A percentile compares a stretch with the other conserved stretches of the same genome.
phyloP scores from a whole-genome alignment of 2,329 filamentous ascomycete species.

The Diplodia corticola region DNA sequence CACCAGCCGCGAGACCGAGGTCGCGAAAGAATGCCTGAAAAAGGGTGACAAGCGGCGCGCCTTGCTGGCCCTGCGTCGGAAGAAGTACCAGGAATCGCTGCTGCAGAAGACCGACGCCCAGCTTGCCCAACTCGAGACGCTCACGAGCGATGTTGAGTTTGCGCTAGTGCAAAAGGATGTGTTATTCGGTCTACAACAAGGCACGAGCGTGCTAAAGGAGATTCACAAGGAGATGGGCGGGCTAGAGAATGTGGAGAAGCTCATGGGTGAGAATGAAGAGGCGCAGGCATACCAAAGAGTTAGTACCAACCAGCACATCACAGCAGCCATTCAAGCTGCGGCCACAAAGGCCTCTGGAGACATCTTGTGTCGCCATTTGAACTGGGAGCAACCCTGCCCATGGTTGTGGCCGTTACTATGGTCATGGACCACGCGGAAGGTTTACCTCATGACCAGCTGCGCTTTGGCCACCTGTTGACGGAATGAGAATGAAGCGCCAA shows the following conservation, averaged over 20 bases:
- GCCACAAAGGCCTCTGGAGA: background rate
- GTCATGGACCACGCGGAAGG: background rate
- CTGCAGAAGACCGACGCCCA: slow-evolving; percentile 88
- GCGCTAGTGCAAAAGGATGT: slow-evolving; percentile 96
- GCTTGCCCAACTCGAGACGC: slow-evolving; percentile 86
- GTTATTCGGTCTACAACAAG: slow-evolving; percentile 86
- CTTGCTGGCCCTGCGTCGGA: slow-evolving; percentile 82
- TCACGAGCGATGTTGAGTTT: slow-evolving; percentile 90
- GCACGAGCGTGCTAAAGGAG: slow-evolving; percentile 82
- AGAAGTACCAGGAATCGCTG: slow-evolving; percentile 94
- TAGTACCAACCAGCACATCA: slow-evolving; percentile 30
- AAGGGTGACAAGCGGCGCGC: slow-evolving; percentile 78
- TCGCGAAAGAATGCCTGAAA: slow-evolving; percentile 79
- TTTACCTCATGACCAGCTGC: background rate
- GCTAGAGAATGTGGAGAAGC: slow-evolving; percentile 87
- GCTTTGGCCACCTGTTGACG: background rate
- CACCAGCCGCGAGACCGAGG: slow-evolving; percentile 81
- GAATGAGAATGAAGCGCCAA: background rate
- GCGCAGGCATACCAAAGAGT: slow-evolving; percentile 90
- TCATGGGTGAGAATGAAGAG: slow-evolving; percentile 90
- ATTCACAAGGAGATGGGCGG: slow-evolving; percentile 97
- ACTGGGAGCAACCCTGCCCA: background rate
- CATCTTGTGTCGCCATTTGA: background rate
- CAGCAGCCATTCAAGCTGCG: background rate
- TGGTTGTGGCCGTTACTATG: slow-evolving; percentile 2